phyloP scores from a whole-genome alignment of 2,329 filamentous ascomycete genomes.

The Exophiala spinifera region DNA sequence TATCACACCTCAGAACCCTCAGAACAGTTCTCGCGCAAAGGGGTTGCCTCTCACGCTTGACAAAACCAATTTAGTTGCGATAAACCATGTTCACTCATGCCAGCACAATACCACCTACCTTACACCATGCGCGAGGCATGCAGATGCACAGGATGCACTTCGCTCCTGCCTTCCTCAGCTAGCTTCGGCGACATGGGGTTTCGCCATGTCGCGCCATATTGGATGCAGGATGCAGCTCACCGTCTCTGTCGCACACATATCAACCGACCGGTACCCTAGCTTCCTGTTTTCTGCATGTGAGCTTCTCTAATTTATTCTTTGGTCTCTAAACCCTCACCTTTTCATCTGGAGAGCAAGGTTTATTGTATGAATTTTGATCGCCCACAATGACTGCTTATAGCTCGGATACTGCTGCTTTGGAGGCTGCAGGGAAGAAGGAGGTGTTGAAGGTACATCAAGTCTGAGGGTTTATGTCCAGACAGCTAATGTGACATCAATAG shows the following conservation, averaged over 20 bases:
- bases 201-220: not conserved
- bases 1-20: not conserved
- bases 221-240: not conserved
- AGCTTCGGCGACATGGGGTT: not conserved
- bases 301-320: not conserved
- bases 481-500: not conserved
- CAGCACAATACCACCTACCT: not conserved
- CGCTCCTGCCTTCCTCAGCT: not conserved
- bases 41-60: not conserved
- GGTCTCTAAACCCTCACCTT: not conserved
- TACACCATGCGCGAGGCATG: not conserved
- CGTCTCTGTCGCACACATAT: not conserved
- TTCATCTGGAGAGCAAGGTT: not conserved
- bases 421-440: conserved; percentile 22
- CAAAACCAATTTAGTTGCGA: not conserved
- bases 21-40: not conserved
- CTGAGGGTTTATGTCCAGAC: no score
- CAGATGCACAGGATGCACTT: not conserved
- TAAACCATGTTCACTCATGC: not conserved
- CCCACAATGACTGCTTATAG: conserved; percentile 16
- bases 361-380: not conserved
- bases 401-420: conserved; percentile 22
- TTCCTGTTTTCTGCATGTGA: not conserved
- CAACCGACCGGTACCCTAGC: no score
- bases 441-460: conserved; percentile 16